Evolutionary conservation across 2,329 filamentous ascomycete species (phyloP).

Genomic region (Hypoxylon sp.): DNA sequence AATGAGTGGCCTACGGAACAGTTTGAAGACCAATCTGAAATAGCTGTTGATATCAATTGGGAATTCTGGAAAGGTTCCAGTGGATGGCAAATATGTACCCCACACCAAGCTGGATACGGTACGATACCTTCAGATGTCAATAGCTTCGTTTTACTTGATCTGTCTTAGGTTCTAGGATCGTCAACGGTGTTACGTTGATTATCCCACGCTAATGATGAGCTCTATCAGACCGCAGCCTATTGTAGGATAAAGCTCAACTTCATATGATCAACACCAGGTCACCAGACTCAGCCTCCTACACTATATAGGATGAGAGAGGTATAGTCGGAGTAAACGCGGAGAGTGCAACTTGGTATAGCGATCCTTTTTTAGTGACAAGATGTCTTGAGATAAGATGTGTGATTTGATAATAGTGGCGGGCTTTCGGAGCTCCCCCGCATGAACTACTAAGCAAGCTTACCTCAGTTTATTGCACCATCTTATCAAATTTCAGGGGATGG

Average conservation of each 20-base stretch:
- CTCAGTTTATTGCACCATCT: constrained; percentile 30
- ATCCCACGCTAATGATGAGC: constrained; percentile 42
- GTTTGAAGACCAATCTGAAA: constrained; percentile 3
- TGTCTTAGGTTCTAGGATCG: constrained; percentile 20
- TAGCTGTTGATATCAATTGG: constrained; percentile 23
- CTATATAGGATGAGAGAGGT: constrained; percentile 14
- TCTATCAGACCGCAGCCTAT: constrained; percentile 38
- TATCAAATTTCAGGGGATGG: constrained; percentile 18
- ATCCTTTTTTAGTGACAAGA: constrained; percentile 3
- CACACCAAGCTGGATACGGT: constrained; percentile 38
- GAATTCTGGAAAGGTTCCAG: constrained; percentile 24
- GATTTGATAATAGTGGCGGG: constrained; percentile 20
- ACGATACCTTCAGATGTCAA: constrained; percentile 5
- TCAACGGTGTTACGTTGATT: constrained; percentile 43
- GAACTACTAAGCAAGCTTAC: constrained; percentile 27
- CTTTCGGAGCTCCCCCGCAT: constrained; percentile 38
- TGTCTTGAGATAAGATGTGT: constrained; percentile 32
- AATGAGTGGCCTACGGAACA: background rate
- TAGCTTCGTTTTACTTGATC: constrained; percentile 9
- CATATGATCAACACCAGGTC: constrained; percentile 33
- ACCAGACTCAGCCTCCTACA: constrained; percentile 31
- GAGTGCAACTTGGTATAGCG: constrained; percentile 12
- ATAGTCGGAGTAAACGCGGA: constrained; percentile 31
- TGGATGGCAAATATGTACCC: constrained; percentile 45
- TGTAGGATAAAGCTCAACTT: constrained; percentile 27